These are phyloP conservation scores for Chiua virens DNA, from an alignment of 768 basidiomycete species.

Conservation along the genomic window DNA sequence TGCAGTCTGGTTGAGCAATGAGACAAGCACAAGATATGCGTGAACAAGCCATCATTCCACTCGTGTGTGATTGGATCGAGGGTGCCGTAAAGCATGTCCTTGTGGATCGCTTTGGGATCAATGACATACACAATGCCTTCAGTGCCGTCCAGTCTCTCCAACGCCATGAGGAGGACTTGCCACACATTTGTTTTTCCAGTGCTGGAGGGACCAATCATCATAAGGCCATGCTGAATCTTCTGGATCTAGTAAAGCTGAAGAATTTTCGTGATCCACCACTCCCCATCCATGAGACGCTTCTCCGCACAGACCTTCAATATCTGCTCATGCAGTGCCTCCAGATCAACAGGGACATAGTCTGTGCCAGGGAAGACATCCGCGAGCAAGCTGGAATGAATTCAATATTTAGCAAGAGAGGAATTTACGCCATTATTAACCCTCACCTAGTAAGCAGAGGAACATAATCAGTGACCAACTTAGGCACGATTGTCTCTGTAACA, in stretches of 20 bases:
- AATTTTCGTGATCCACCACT: constrained; percentile 93
- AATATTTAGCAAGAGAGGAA: not conserved
- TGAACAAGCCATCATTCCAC: constrained; percentile 99
- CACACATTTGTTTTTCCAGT: constrained; percentile 97
- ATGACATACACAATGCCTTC: constrained; percentile 97
- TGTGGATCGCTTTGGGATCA: constrained; percentile 98
- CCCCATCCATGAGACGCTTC: constrained; percentile 80
- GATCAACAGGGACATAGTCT: constrained; percentile 85
- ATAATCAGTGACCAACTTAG: constrained; percentile 96
- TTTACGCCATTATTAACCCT: constrained; percentile 15
- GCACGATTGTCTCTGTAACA: constrained; percentile 97
- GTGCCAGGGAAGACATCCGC: constrained; percentile 98
- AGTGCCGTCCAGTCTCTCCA: constrained; percentile 86
- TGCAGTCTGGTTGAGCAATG: constrained; percentile 92
- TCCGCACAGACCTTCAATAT: constrained; percentile 87
- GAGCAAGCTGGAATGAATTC: constrained; percentile 61
- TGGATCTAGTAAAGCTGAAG: constrained; percentile 98
- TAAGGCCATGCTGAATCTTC: constrained; percentile 98
- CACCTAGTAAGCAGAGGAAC: constrained; percentile 92
- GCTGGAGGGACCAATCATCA: constrained; percentile 99
- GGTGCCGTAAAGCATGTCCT: constrained; percentile 96
- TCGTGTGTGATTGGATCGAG: constrained; percentile 96
- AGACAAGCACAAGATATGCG: constrained; percentile 97
- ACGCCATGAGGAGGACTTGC: constrained; percentile 87
- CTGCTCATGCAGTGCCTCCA: constrained; percentile 81